Evolutionary conservation across 2,329 filamentous ascomycete genomes (phyloP).

Genomic region (Exophiala alcalophila): DNA sequence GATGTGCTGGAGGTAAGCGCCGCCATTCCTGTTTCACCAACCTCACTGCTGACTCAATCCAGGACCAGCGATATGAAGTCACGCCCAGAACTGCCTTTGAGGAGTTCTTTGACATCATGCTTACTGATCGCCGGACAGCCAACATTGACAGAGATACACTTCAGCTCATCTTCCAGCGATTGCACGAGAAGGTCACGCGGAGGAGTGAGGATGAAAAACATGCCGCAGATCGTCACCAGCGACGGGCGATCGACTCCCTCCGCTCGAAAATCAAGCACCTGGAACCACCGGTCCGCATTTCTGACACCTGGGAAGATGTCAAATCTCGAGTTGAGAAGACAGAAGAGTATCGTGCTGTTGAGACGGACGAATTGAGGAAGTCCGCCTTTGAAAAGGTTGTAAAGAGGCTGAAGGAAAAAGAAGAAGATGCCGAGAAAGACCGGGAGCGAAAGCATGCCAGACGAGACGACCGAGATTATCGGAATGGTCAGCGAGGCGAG

Average conservation of each 20-base stretch:
- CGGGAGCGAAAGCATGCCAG: conserved; percentile 54
- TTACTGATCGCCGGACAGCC: conserved; percentile 82
- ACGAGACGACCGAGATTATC: conserved; percentile 60
- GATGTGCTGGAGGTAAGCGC: conserved; percentile 80
- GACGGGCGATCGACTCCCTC: conserved; percentile 77
- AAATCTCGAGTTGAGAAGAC: conserved; percentile 73
- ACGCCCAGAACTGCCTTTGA: conserved; percentile 81
- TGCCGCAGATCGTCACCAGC: conserved; percentile 78
- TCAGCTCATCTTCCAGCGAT: conserved; percentile 77
- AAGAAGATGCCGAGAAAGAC: conserved; percentile 71
- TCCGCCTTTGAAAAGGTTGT: conserved; percentile 89
- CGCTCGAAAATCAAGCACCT: conserved; percentile 84
- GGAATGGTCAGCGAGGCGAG: conserved; percentile 36
- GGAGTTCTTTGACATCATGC: conserved; percentile 79
- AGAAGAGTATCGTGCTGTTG: conserved; percentile 79
- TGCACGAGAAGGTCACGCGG: conserved; percentile 81
- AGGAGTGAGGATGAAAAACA: conserved; percentile 81
- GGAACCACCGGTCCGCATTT: conserved; percentile 73
- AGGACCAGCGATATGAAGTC: conserved; percentile 92
- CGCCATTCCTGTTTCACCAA: background rate
- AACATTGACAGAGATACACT: conserved; percentile 78
- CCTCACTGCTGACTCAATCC: conserved; percentile 38
- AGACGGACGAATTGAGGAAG: conserved; percentile 77
- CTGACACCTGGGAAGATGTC: conserved; percentile 87
- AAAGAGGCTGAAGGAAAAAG: conserved; percentile 84